A percentile compares a stretch with the other conserved stretches of the same genome.
Conservation (phyloP, 345 rosid genomes). For the Turritis glabra region DNA sequence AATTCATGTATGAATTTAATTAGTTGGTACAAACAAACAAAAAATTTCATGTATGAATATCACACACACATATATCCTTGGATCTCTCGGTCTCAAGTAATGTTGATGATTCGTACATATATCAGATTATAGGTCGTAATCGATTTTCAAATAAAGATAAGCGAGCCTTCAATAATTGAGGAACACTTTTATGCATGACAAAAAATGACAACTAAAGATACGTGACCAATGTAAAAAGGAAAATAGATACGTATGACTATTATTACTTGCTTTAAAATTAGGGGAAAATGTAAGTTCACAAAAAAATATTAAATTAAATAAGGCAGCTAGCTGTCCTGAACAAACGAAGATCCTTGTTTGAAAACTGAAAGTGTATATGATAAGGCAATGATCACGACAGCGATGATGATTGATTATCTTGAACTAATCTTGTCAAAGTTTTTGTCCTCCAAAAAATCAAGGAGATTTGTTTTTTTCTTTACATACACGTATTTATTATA, state of each 20-base stretch:
- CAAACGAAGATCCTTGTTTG: not conserved
- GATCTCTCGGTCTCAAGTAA: too few relatives aligned
- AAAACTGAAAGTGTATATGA: slow-evolving; percentile 16
- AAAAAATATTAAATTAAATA: not conserved
- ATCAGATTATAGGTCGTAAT: too few relatives aligned
- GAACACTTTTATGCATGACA: not conserved
- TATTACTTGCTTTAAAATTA: not conserved
- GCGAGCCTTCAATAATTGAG: not conserved
- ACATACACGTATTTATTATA: not conserved
- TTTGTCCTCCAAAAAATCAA: not conserved
- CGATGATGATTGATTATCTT: not conserved
- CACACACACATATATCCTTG: too few relatives aligned
- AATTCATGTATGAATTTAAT: too few relatives aligned
- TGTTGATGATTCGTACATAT: too few relatives aligned
- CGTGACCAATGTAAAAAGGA: not conserved
- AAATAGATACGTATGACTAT: not conserved
- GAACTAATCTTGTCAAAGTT: not conserved
- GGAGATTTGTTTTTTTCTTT: not conserved
- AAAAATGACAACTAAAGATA: not conserved
- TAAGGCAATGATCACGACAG: slow-evolving; percentile 22
- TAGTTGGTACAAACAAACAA: too few relatives aligned
- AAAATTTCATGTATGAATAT: too few relatives aligned
- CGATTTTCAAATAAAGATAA: not conserved
- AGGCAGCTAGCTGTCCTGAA: slow-evolving; percentile 10
- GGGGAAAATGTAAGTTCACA: not conserved